Evolutionary conservation across 2,329 filamentous ascomycete species (phyloP).

Genomic region (Hortaea werneckii): DNA sequence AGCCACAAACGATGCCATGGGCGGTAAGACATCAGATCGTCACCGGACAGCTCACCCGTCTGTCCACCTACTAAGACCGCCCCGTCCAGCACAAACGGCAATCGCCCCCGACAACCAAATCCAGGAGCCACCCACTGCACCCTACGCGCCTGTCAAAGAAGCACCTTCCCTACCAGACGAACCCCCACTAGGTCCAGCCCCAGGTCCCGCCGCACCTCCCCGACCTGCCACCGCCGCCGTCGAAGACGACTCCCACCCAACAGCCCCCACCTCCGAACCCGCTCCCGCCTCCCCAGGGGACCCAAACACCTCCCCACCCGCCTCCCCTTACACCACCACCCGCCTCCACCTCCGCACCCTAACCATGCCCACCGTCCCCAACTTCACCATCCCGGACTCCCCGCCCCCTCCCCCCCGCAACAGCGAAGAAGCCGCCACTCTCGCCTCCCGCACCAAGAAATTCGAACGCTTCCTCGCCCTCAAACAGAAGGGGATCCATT

Average conservation of each 20-base stretch:
- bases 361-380: slow-evolving; percentile 61
- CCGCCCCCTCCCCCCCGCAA: slow-evolving; percentile 44
- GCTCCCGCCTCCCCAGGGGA: background rate
- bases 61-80: background rate
- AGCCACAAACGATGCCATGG: background rate
- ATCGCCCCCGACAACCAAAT: background rate
- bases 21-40: background rate
- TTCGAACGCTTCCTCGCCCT: slow-evolving; percentile 64
- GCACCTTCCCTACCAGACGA: background rate
- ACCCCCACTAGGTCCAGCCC: slow-evolving; percentile 7
- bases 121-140: background rate
- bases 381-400: slow-evolving; percentile 65
- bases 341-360: slow-evolving; percentile 59
- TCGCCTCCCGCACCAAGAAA: slow-evolving; percentile 47
- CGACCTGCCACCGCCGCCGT: background rate
- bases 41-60: no score
- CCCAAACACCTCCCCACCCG: background rate
- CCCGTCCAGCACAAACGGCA: slow-evolving; percentile 1
- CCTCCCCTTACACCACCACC: slow-evolving; percentile 57
- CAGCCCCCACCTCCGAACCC: background rate
- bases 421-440: slow-evolving; percentile 18
- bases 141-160: slow-evolving; percentile 1
- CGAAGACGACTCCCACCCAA: background rate
- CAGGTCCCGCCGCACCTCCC: slow-evolving; percentile 1
- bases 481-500: slow-evolving; percentile 68